Evolutionary conservation across 352 stramenopile genomes (phyloP).

Genomic region (Thraustochytrium striatum): DNA sequence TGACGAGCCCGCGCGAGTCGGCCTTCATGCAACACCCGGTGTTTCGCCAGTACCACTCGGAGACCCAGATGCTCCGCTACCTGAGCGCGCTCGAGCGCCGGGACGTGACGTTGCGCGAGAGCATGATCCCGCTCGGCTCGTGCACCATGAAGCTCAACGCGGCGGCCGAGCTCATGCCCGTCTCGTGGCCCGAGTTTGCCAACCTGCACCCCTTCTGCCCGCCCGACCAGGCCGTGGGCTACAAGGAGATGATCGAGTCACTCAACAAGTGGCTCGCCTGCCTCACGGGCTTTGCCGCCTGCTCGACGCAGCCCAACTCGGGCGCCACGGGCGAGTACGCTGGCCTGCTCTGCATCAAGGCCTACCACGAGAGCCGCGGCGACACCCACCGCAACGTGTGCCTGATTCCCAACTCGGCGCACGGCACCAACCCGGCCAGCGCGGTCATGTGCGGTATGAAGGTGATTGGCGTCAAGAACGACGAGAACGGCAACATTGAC

Average conservation of each 20-base stretch:
- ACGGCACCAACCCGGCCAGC: constrained; percentile 95
- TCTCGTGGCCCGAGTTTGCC: constrained; percentile 94
- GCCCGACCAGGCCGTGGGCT: constrained; percentile 85
- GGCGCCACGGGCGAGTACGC: constrained; percentile 96
- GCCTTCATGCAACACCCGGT: constrained; percentile 88
- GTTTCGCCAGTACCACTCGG: constrained; percentile 94
- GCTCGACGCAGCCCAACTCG: constrained; percentile 96
- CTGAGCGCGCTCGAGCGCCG: constrained; percentile 96
- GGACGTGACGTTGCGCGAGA: constrained; percentile 96
- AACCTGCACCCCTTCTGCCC: constrained; percentile 97
- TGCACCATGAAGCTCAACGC: constrained; percentile 99
- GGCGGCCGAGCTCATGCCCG: constrained; percentile 90
- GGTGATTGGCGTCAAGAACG: constrained; percentile 90
- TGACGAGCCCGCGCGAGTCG: constrained; percentile 57
- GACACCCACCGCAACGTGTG: constrained; percentile 93
- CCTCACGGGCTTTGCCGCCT: constrained; percentile 96
- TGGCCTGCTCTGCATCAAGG: constrained; percentile 90
- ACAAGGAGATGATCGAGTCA: constrained; percentile 93
- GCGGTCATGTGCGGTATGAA: constrained; percentile 98
- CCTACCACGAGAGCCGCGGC: constrained; percentile 84
- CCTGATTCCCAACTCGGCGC: constrained; percentile 94
- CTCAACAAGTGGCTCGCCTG: constrained; percentile 90
- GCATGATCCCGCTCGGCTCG: constrained; percentile 98
- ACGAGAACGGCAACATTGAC: constrained; percentile 92
- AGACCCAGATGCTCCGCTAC: constrained; percentile 89